Base-by-base conservation (phyloP, 2,329 filamentous ascomycete species). In the Ophiocordyceps camponoti-leonardi region DNA sequence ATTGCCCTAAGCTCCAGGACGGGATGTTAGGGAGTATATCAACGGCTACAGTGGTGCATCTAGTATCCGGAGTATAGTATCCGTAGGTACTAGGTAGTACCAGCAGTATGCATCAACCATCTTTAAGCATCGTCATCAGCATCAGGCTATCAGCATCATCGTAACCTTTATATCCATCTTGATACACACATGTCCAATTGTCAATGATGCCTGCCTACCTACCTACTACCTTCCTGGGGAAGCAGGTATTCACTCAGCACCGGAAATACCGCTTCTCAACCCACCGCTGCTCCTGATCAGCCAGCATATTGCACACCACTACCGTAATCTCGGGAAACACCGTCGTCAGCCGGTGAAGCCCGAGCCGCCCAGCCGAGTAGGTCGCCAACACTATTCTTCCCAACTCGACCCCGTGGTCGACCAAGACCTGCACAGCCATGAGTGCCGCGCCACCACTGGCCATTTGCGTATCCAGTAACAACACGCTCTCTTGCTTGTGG, bases 401-500 rank as follows among this genome's bases (percentile, higher is more conserved):
- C 58, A 92, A 81, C 6, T 77, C 67, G 7, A 96, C 88, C 12
- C 92, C 92, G 57, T 96, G 88, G 60, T 98, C 92, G 16, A 94
- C 79, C 45, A 98, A 68, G n/a, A 96, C 86, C 57, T 92, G 83
- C 40, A 96, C 88, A 1, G 92, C 87, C 92, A 98, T 98, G 47
- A 98, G 67, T 1, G 77, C 77, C 16, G 78, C 75, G 33, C 88
- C 90, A 41, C 92, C 92, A 49, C 82, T 88, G 23, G 86, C 86
- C 83, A 96, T 95, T 59, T 98, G 92, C 14, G 88, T 81, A 61
- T 96, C 92, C 19, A 96, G 68, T 8, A 98, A 69, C 49, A 98
- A 68, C 18, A 98, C 86, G 44, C 82, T 82, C 51, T 85, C 80
- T 57, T 94, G 83, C 40, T 73, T 62, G 48, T 74, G 66, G 46